These are phyloP conservation scores for Plasmodium vinckei DNA, from an alignment of 169 alveolate genomes.

Conservation along the genomic window DNA sequence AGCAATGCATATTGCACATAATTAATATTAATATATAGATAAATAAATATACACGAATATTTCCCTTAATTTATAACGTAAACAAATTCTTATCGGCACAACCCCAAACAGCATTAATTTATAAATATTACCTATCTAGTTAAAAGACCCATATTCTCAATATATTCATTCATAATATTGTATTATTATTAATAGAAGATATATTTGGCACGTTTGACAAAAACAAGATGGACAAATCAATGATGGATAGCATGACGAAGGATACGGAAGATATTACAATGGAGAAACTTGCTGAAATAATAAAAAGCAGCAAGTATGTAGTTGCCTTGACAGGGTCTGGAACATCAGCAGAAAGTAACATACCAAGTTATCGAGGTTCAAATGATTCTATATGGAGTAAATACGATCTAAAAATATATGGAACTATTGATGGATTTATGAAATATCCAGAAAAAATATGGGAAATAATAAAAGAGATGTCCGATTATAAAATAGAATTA, in stretches of 20 bases:
- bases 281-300: conserved; percentile 54
- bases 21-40: no score
- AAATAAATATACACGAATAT: no score
- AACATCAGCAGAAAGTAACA: conserved; percentile 67
- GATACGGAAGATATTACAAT: conserved; percentile 36
- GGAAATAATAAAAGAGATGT: conserved; percentile 64
- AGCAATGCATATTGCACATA: no score
- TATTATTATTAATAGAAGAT: no score
- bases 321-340: conserved; percentile 75
- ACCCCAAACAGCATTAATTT: no score
- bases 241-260: conserved; percentile 13
- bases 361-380: conserved; percentile 54
- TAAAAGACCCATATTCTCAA: no score
- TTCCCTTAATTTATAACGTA: no score
- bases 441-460: conserved; percentile 63
- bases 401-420: conserved; percentile 62
- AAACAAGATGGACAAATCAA: conserved; percentile 38
- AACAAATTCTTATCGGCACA: no score
- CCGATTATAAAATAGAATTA: conserved; percentile 51
- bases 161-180: no score
- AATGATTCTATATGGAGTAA: conserved; percentile 57
- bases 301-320: conserved; percentile 26
- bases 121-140: no score
- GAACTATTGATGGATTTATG: conserved; percentile 67
- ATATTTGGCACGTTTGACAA: no score